Evolutionary conservation across 768 basidiomycete species (phyloP), one percentile per base, ranked within the genome.

Genomic region (Russula sp.): DNA sequence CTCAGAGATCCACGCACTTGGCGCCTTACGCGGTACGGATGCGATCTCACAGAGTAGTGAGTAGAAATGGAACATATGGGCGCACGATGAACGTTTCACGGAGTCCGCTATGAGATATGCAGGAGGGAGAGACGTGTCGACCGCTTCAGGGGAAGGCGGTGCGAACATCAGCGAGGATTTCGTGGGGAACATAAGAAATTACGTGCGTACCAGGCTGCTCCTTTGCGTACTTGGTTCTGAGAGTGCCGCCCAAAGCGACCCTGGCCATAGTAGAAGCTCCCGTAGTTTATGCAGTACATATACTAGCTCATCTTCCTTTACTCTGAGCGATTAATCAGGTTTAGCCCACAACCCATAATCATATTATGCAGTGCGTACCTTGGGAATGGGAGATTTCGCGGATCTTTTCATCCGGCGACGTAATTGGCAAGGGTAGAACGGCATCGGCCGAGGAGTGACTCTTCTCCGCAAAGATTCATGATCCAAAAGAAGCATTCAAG

Each of bases 21-120:
- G 32, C 32, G 9, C 32, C 32, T 32, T 32, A 32, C 9, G 32
- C 9, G 32, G 32, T 32, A 32, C 32, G 32, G 93, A 85, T 9
- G 83, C 87, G 53, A 96, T 87, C 69, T 93, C 87, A 69, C 89
- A 89, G 5, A 32, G 32, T 32, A 32, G 9, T 9, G 32, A 32
- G 32, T 30, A 97, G 63, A 96, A 87, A 72, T 94, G 87, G 80
- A 96, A 96, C 13, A 98, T 76, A 70, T 96, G 94, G 0, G 89
- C 93, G 18, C 85, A 80, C 0, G 84, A 74, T 1, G 94, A 94
- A 0, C 90, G 84, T 68, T 84, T 84, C 14, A 89, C 83, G 0
- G 88, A 83, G 64, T 92, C 86, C 0, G 86, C 79, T 24, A 95
- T 80, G 3, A 90, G 77, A 13, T 77, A 76, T 16, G 83, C 76